These are phyloP conservation scores for Cryptococcus hybrid DNA, from an alignment of 1,284 basidiomycete species.

Conservation along the genomic window DNA sequence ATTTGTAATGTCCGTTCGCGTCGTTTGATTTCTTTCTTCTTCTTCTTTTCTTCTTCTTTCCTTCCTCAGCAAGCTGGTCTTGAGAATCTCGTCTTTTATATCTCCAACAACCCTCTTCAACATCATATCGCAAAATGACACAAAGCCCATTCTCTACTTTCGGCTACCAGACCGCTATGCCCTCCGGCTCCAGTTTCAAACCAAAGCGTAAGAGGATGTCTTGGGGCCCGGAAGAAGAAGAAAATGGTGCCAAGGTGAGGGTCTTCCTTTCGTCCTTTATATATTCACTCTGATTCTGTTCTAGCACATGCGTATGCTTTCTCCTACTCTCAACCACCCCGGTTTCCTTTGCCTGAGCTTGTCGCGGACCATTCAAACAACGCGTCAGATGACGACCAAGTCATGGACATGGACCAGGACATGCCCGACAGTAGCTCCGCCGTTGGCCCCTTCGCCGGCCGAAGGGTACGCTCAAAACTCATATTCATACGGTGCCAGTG, in stretches of 20 bases:
- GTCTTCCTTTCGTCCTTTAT: background rate
- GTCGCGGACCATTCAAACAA: constrained; percentile 38
- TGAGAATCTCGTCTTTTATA: background rate
- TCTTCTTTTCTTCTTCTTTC: background rate
- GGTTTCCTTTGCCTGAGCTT: constrained; percentile 34
- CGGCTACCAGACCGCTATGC: background rate
- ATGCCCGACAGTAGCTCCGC: constrained; percentile 15
- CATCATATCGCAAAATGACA: background rate
- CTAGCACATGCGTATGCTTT: constrained; percentile 28
- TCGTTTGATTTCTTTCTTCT: background rate
- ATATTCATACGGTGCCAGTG: constrained; percentile 27
- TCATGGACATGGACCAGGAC: constrained; percentile 41
- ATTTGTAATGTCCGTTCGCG: background rate
- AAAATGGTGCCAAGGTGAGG: constrained; percentile 24
- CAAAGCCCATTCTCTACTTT: background rate
- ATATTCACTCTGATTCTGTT: background rate
- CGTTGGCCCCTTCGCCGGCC: background rate
- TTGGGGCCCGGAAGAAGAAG: constrained; percentile 21
- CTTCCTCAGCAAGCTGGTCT: background rate
- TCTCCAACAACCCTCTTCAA: background rate
- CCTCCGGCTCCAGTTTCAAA: constrained; percentile 23
- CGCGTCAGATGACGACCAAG: constrained; percentile 35
- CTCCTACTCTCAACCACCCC: constrained; percentile 23
- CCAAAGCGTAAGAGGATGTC: constrained; percentile 40
- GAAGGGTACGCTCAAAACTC: constrained; percentile 1